Base-by-base conservation (phyloP, 2,329 filamentous ascomycete species). In the Trichophyton rubrum region DNA sequence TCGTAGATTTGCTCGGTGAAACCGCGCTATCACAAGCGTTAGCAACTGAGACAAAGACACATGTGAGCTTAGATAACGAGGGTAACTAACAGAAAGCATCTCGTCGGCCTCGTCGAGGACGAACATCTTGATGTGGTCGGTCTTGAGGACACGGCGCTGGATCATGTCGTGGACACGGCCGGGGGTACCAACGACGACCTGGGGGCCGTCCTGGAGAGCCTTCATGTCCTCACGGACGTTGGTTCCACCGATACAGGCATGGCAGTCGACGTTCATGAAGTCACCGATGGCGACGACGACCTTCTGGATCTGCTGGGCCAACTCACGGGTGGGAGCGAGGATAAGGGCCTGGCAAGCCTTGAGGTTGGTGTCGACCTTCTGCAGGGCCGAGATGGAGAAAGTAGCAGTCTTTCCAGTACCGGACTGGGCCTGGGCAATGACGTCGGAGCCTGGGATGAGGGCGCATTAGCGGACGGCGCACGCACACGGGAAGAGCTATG, bases 1-100 rank as follows among this genome's bases (percentile, higher is more conserved):
- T 99, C 93, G 84, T 99, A 99, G 81, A 99, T 99, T 82, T 99
- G 93, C 83, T 99, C 93, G 72, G 90, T 96, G 86, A 99, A 99
- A 83, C 93, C 93, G 73, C 92, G 92, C 40, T 43, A 17, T n/a
- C n/a, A 41, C n/a, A 43, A 3, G 15, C 6, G 40, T 43, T 43
- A 43, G 40, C 15, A 43, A 6, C 2, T 7, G n/a, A 7, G 4
- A 30, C 1, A 6, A 30, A 6, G n/a, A 7, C 6, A 30, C 27
- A 1, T 5, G 6, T 20, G 13, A 41, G 11, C 11, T 41, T 4
- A 43, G 35, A 8, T 15, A 6, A 9, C 6, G 4, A 35, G 27
- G 13, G 43, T n/a, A 41, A 53, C 30, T 27, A 71, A 72, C 69
- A 66, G 70, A 69, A 68, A 99, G 85, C 89, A 99, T 96, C 81